Evolutionary conservation across 257 asterid genomes (phyloP), one percentile per base, ranked within the genome.

Genomic region (Fraxinus excelsior): DNA sequence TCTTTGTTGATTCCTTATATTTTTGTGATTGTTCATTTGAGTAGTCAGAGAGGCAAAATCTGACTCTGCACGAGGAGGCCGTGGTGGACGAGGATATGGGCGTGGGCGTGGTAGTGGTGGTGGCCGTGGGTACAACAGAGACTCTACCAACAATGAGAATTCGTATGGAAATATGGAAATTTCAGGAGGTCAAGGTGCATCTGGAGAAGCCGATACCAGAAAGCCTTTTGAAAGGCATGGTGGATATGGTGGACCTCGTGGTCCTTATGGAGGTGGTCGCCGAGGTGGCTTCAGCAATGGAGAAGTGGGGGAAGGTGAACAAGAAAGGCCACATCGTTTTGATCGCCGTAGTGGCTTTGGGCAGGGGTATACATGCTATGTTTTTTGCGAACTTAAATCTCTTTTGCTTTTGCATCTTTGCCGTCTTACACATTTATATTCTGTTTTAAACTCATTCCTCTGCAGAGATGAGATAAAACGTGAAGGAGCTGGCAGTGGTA

Each of bases 401-500:
- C 73, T n/a, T 19, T 7, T 60, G 1, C 2, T 3, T 4, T 31
- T 44, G 31, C 58, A 26, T 35, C 44, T 79, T 68, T 67, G 29
- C 18, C 3, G 5, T 71, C 10, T 40, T 35, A 37, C 13, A 46
- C 14, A 7, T 5, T 29, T 66, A 11, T 65, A 42, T 64, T 62
- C 26, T 4, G 23, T 58, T 66, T 3, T 44, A 19, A 65, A 25
- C 34, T 72, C 19, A 42, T 35, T 72, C 46, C 66, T 1, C 79
- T 31, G 72, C 87, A 91, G 97, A 80, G 76, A 83, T 82, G 96
- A 88, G 77, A 58, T 87, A 25, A 94, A 89, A 77, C 89, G 91
- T 2, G 98, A 90, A 51, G 97, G 97, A 79, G 74, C 92, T 88
- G 97, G 97, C 79, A 89, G 82, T 56, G 97, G 95, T 31, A 94